These are phyloP conservation scores for Clavispora vitiphila DNA, from an alignment of 805 yeast species.

Conservation along the genomic window DNA sequence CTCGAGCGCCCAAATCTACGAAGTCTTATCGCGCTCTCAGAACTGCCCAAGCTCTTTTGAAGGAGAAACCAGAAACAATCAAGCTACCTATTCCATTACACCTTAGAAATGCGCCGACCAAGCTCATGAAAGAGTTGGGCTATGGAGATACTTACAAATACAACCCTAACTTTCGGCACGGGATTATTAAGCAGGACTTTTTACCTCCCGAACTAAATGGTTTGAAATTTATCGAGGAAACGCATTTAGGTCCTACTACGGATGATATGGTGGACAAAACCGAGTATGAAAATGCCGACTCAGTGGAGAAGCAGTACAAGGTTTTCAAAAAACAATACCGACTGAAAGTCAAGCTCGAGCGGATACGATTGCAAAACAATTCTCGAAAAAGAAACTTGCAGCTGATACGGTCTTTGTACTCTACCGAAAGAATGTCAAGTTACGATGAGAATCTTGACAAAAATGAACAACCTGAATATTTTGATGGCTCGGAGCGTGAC, in stretches of 20 bases:
- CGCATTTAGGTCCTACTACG: conserved; percentile 46
- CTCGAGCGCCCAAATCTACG: conserved; percentile 81
- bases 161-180: conserved; percentile 74
- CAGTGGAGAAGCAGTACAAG: conserved; percentile 10
- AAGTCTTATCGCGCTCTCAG: conserved; percentile 80
- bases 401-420: not conserved
- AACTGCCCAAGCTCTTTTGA: conserved; percentile 53
- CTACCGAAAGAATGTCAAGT: conserved; percentile 11
- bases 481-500: conserved; percentile 27
- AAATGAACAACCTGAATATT: conserved; percentile 36
- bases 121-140: conserved; percentile 82
- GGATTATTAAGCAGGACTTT: conserved; percentile 68
- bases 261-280: conserved; percentile 12
- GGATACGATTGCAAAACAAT: not conserved
- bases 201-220: conserved; percentile 53
- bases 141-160: conserved; percentile 84
- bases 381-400: not conserved
- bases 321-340: conserved; percentile 11
- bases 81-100: conserved; percentile 73
- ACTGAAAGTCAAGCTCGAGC: conserved; percentile 2
- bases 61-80: conserved; percentile 52
- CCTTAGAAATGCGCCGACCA: conserved; percentile 91
- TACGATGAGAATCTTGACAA: conserved; percentile 30
- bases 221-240: conserved; percentile 46
- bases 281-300: conserved; percentile 5